Evolutionary conservation across 768 basidiomycete species (phyloP).

Genomic region (Ramaria rubella): DNA sequence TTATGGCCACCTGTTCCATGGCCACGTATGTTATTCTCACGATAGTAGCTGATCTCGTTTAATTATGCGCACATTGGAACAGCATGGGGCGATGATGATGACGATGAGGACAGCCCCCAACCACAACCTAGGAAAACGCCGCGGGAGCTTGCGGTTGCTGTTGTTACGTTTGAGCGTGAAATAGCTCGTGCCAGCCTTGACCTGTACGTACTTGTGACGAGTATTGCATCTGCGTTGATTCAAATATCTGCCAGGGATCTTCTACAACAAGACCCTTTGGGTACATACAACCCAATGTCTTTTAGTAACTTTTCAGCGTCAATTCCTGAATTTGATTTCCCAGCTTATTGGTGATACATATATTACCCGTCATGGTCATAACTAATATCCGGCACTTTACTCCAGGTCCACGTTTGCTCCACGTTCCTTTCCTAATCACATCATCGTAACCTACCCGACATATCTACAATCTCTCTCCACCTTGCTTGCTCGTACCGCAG

Average conservation of each 20-base stretch:
- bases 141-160: slow-evolving; percentile 56
- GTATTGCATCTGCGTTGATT: not conserved
- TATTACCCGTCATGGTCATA: not conserved
- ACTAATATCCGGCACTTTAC: not conserved
- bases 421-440: slow-evolving; percentile 62
- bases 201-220: slow-evolving; percentile 40
- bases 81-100: slow-evolving; percentile 67
- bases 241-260: slow-evolving; percentile 42
- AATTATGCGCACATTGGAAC: slow-evolving; percentile 28
- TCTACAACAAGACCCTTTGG: slow-evolving; percentile 72
- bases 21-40: slow-evolving; percentile 10
- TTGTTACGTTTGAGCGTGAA: slow-evolving; percentile 71
- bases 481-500: slow-evolving; percentile 60
- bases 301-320: slow-evolving; percentile 61
- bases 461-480: slow-evolving; percentile 62
- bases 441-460: slow-evolving; percentile 78
- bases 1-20: slow-evolving; percentile 21
- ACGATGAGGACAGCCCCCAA: slow-evolving; percentile 29
- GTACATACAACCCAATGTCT: slow-evolving; percentile 79
- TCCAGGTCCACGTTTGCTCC: slow-evolving; percentile 62
- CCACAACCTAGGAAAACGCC: slow-evolving; percentile 46
- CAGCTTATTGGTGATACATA: slow-evolving; percentile 56
- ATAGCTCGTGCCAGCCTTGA: slow-evolving; percentile 78
- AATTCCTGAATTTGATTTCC: slow-evolving; percentile 74
- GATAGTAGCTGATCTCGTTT: not conserved